phyloP scores from a whole-genome alignment of 2,329 filamentous ascomycete genomes.

The Didymella lethalis region DNA sequence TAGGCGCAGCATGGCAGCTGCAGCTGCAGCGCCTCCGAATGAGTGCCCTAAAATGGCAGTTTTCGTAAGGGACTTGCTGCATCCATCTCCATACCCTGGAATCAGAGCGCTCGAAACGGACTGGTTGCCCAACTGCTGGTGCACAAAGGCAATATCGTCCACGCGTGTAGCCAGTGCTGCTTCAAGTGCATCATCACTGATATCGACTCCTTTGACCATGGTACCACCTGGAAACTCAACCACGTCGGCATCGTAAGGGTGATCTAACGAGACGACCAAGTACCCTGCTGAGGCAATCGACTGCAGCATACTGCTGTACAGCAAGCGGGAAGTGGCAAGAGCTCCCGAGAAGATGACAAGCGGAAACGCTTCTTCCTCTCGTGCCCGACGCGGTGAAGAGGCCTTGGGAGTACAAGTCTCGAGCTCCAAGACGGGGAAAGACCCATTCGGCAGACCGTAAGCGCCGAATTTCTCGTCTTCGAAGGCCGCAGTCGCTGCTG shows the following conservation, averaged over 20 bases:
- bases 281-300: slow-evolving; percentile 59
- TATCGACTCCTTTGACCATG: slow-evolving; percentile 35
- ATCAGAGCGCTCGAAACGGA: slow-evolving; percentile 22
- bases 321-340: slow-evolving; percentile 53
- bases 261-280: slow-evolving; percentile 59
- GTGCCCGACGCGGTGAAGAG: background rate
- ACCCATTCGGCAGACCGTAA: slow-evolving; percentile 40
- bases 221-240: slow-evolving; percentile 60
- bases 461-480: slow-evolving; percentile 33
- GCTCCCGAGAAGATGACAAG: slow-evolving; percentile 58
- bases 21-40: slow-evolving; percentile 46
- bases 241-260: slow-evolving; percentile 58
- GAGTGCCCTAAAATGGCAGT: slow-evolving; percentile 48
- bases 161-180: slow-evolving; percentile 32
- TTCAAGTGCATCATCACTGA: slow-evolving; percentile 36
- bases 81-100: slow-evolving; percentile 3
- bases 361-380: slow-evolving; percentile 9
- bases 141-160: slow-evolving; percentile 33
- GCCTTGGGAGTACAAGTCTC: slow-evolving; percentile 24
- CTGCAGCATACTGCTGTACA: slow-evolving; percentile 56
- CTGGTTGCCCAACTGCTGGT: slow-evolving; percentile 27
- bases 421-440: slow-evolving; percentile 30
- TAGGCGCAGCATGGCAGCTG: slow-evolving; percentile 24
- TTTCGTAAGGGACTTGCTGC: slow-evolving; percentile 3
- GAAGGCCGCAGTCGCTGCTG: slow-evolving; percentile 31